These are phyloP conservation scores for Fusarium sp. DNA, from an alignment of 2,329 filamentous ascomycete genomes.

Conservation along the genomic window DNA sequence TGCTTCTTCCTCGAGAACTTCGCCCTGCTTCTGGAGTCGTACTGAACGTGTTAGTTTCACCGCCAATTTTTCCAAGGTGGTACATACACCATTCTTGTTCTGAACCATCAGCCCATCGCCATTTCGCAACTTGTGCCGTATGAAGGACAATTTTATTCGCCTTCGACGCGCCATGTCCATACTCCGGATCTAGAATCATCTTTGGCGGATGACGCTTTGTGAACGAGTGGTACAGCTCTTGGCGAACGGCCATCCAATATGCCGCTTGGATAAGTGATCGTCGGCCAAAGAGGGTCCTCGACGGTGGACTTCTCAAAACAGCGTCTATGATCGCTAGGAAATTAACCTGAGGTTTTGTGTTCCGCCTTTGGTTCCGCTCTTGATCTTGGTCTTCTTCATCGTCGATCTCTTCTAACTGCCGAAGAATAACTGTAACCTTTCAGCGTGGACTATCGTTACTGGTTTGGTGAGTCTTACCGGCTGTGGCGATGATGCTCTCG, in stretches of 20 bases:
- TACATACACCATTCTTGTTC: conserved; percentile 54
- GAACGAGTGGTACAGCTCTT: conserved; percentile 57
- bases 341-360: conserved; percentile 48
- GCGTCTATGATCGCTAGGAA: conserved; percentile 57
- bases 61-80: rapidly evolving
- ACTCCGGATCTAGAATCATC: conserved; percentile 51
- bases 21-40: conserved; percentile 52
- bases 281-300: conserved; percentile 51
- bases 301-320: conserved; percentile 53
- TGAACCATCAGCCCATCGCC: conserved; percentile 54
- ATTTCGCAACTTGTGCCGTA: conserved; percentile 56
- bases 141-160: conserved; percentile 57
- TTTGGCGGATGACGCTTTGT: conserved; percentile 54
- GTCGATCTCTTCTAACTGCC: conserved; percentile 57
- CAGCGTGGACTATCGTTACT: background rate
- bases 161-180: conserved; percentile 51
- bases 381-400: conserved; percentile 50
- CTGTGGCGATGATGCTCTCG: conserved; percentile 56
- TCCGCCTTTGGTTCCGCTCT: conserved; percentile 10
- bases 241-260: conserved; percentile 57
- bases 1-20: conserved; percentile 50
- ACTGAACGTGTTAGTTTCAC: conserved; percentile 37
- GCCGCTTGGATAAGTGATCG: conserved; percentile 54
- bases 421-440: conserved; percentile 50
- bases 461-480: background rate